Evolutionary conservation across 495 filamentous ascomycete species (phyloP), one percentile per base, ranked within the genome.

Genomic region (Rhizodiscina lignyota): DNA sequence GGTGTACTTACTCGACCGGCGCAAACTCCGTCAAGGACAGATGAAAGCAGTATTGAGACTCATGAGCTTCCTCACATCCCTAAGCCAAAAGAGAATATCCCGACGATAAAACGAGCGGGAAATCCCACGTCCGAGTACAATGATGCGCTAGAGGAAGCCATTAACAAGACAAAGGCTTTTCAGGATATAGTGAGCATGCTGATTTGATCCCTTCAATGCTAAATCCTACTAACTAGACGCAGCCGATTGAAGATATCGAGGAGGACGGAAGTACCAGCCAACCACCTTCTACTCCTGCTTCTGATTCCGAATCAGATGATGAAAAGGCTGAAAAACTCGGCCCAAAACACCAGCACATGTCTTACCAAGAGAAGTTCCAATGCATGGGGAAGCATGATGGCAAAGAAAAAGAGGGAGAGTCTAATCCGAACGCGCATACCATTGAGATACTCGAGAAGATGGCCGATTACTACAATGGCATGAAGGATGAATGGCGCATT

Each of bases 391-490:
- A 6, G 8, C 24, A 27, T 13, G 8, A 6, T 13, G 24, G 8
- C 13, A 6, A 6, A 6, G 24, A 6, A 6, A 27, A 27, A 6
- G 6, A 27, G 8, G 6, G 8, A 6, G 13, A 6, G 8, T 27
- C 24, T 13, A 6, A 27, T 21, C 82, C 83, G 0, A 96, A 96
- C 48, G 58, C 57, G 1, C 56, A 66, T 6, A 92, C 83, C 0
- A 87, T 91, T 35, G 67, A 76, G 20, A 54, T 86, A n/a, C 61
- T 94, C 4, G 69, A 86, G 42, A 62, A 79, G 42, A 87, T 94
- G 83, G 63, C 69, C 33, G 72, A 79, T 37, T 83, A 91, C 54
- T 94, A 94, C 51, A 70, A 62, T 2, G 64, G 72, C 11, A 72
- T 64, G 4, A 62, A 69, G 8, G 89, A 97, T 47, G 63, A 72